Evolutionary conservation across 2,329 filamentous ascomycete species (phyloP), one percentile per base, ranked within the genome.

Genomic region (Venturia asperata): DNA sequence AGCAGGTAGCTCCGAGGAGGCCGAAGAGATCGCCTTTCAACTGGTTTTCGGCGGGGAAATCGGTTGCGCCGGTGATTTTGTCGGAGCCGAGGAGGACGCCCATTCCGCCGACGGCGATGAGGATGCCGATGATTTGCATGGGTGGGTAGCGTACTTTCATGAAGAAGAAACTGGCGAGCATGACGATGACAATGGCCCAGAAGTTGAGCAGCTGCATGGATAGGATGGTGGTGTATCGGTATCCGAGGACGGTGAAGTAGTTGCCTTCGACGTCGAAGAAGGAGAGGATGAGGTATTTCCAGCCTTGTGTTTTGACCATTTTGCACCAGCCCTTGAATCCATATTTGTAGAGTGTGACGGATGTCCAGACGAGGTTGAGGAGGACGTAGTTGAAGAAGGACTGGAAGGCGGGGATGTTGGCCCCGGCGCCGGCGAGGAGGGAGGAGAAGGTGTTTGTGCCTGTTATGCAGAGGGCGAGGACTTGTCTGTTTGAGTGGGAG

Each of bases 131-230:
- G 71, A 96, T 85, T 80, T 97, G 94, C 66, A 90, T 86, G 74
- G 85, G 80, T 78, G 92, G 91, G 82, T 99, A 99, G 71, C 94
- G 90, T 56, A 99, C 94, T 70, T 83, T 84, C 66, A 99, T 85
- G 70, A 97, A 81, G 68, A 87, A 69, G 78, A 96, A 92, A 37
- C 91, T 96, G 69, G 97, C 79, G 67, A 89, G 74, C 24, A 97
- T 91, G 27, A 99, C 94, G 68, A 93, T 87, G 62, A 96, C 90
- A 70, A 99, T 97, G 70, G 92, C 90, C 93, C 93, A 97, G 80
- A 97, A 97, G 82, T 97, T 97, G 79, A 99, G 91, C 63, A 99
- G 84, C 81, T 97, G 92, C 19, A 92, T 92, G 24, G 89, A 94
- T 61, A 97, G 83, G 70, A 97, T 88, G 72, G 92, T 97, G 64